Evolutionary conservation across 371 early-diverging fungal species (phyloP).

Genomic region (Thermomucor indicae-seudaticae): DNA sequence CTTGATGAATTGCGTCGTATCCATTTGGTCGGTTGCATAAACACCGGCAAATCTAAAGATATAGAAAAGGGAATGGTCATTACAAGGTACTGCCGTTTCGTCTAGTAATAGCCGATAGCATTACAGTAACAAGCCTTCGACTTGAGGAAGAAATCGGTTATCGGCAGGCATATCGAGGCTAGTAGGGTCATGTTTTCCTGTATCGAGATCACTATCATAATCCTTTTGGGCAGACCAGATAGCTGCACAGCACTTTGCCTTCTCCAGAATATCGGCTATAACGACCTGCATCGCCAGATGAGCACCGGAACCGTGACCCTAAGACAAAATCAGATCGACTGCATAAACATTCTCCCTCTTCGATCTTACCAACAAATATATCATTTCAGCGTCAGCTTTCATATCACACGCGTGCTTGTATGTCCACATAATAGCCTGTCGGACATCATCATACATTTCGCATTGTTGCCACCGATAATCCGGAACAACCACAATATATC

Average conservation of each 20-base stretch:
- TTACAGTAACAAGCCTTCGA: conserved; percentile 54
- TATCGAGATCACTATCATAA: conserved; percentile 4
- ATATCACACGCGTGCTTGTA: conserved; percentile 35
- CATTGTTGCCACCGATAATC: conserved; percentile 67
- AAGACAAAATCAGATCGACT: not conserved
- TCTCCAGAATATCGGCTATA: conserved; percentile 33
- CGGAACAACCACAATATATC: conserved; percentile 74
- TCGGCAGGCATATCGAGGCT: not conserved
- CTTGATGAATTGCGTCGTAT: conserved; percentile 26
- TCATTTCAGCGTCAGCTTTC: conserved; percentile 48
- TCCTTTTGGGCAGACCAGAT: too few species aligned
- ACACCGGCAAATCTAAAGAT: conserved; percentile 59
- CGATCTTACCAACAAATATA: conserved; percentile 53
- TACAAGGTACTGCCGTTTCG: too few species aligned
- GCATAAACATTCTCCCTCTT: not conserved
- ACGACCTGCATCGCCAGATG: conserved; percentile 39
- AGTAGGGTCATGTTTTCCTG: conserved; percentile 10
- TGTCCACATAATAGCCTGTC: conserved; percentile 59
- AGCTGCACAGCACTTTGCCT: conserved; percentile 19
- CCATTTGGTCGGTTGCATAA: too few species aligned
- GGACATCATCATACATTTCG: conserved; percentile 58
- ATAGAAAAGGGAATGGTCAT: too few species aligned
- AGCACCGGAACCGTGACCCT: conserved; percentile 55
- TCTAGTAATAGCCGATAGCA: too few species aligned
- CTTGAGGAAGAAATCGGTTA: conserved; percentile 39